Evolutionary conservation across 2,329 filamentous ascomycete species (phyloP), one percentile per base, ranked within the genome.

Genomic region (Monilinia vaccinii-corymbosi): DNA sequence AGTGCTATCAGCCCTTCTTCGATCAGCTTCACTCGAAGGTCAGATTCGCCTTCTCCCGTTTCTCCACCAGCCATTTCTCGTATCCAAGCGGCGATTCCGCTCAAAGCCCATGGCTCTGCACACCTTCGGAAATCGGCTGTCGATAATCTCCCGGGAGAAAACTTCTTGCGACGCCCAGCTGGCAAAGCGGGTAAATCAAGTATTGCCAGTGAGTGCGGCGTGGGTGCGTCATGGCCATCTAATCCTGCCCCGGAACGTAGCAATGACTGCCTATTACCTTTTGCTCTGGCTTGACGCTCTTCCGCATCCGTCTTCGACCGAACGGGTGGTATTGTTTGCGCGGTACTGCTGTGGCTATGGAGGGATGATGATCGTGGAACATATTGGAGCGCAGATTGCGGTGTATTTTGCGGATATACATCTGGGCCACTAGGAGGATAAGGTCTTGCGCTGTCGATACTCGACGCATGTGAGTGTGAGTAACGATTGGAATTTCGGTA

Each of bases 291-390:
- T 82, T 79, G 81, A 44, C 83, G 78, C 67, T 86, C 82, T 64
- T 86, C 87, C 44, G 96, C 88, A 44, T 99, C 94, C 10, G 94
- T 99, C 74, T 95, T 92, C 40, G 94, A 97, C 61, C 94, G 84
- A 44, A 89, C 87, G n/a, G 94, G 91, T 34, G 91, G 82, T 64
- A 89, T 82, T 34, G 93, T 81, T 61, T 86, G 82, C 38, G 92
- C 91, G 9, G 89, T 88, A 64, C 86, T 89, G 69, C 86, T 89
- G 71, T 95, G 89, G 64, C 84, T 91, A 4, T 88, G 86, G 60
- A 97, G 75, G 34, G 93, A 97, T 38, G 90, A 89, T 7, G 90
- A 94, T 68, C 91, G 81, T 65, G 83, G 83, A 48, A 86, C 81
- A 71, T 77, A 73, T 47, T 73, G 72, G 2, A 45, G 23, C 55